Evolutionary conservation across 2,329 filamentous ascomycete species (phyloP), one percentile per base, ranked within the genome.

Genomic region (Myriosclerotinia scirpicola): DNA sequence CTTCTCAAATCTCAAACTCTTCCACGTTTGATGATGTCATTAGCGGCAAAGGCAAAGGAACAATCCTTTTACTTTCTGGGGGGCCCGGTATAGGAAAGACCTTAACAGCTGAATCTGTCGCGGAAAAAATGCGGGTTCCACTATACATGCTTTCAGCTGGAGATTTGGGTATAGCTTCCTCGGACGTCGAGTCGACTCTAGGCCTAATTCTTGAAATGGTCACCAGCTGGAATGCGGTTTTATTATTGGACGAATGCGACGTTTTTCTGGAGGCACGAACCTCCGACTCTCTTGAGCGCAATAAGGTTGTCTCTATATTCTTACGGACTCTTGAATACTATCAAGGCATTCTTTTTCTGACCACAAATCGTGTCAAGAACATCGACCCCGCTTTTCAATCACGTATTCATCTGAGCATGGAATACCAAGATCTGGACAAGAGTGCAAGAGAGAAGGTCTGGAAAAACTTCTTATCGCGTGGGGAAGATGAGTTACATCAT

Each of bases 191-290:
- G 26, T 72, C 70, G 26, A 66, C 69, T 12, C 44, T 85, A 84
- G 71, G 84, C 54, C 66, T 84, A 68, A 88, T 90, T 65, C 82
- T 93, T 67, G 87, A 90, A 73, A 87, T 93, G 68, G 89, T 90
- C 1, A 87, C 90, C 68, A 83, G 83, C 1, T 92, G 90, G 90
- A 87, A 88, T 55, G 89, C 88, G 22, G 85, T 92, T 2, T 80
- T 92, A 0, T 81, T 92, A 4, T 83, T 92, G 1, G 89, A 92
- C 73, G 89, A 92, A 78, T 88, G 85, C 30, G 87, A 89, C 71
- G 83, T 87, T n/a, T 88, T 88, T 77, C 72, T 78, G 1, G 74
- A 77, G 59, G 70, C 71, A 5, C 70, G 70, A 54, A 68, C 68
- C 11, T 67, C 72, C 7, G 69, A 76, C 63, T 76, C 79, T 68